phyloP scores from a whole-genome alignment of 192 early-diverging fungal genomes.

The Pilobolus umbonatus region DNA sequence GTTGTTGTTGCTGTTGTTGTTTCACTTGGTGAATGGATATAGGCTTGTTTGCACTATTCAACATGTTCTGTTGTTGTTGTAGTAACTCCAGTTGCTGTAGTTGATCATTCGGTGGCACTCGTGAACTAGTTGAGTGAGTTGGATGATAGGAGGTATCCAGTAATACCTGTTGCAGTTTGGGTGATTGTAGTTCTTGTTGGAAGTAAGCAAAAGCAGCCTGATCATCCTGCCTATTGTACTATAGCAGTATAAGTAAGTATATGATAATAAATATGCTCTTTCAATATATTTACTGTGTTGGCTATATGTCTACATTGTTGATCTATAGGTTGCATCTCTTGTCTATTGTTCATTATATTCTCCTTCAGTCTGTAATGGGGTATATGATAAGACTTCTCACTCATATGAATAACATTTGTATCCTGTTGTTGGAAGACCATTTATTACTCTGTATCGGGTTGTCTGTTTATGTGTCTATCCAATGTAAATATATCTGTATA shows the following conservation, averaged over 20 bases:
- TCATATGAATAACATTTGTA: not conserved
- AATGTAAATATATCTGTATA: too few relatives aligned
- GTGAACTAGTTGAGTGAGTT: not conserved
- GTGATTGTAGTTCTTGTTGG: conserved; percentile 24
- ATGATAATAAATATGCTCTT: not conserved
- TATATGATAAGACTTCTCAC: not conserved
- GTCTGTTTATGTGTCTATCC: too few relatives aligned
- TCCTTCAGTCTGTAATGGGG: not conserved
- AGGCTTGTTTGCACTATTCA: too few relatives aligned
- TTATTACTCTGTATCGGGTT: too few relatives aligned
- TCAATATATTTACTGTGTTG: not conserved
- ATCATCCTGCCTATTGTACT: conserved; percentile 16
- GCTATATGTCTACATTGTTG: too few relatives aligned
- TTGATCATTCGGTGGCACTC: conserved; percentile 3
- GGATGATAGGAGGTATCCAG: not conserved
- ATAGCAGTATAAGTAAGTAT: not conserved
- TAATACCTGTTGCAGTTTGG: conserved; percentile 13
- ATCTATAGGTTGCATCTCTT: not conserved
- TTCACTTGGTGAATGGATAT: conserved; percentile 28
- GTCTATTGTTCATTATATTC: not conserved
- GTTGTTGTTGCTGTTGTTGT: conserved; percentile 43
- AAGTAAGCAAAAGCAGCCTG: conserved; percentile 27
- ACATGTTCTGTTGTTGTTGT: conserved; percentile 10
- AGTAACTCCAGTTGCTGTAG: conserved; percentile 17
- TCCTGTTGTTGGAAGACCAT: not conserved